These are phyloP conservation scores for Aspergillus steynii DNA, from an alignment of 495 filamentous ascomycete genomes.

Conservation along the genomic window DNA sequence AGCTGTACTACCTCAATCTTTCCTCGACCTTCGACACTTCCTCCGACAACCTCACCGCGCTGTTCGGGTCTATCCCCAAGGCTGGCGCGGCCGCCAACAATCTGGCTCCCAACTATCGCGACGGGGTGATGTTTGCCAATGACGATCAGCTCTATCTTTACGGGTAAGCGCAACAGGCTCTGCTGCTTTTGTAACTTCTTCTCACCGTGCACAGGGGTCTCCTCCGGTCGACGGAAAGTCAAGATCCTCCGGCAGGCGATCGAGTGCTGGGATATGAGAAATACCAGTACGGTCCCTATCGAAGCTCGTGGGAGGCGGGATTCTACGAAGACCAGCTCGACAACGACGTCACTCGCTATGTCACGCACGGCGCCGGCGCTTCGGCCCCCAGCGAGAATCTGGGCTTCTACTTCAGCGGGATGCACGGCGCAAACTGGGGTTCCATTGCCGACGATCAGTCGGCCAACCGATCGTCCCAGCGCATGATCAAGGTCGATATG, in stretches of 20 bases:
- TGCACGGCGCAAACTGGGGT: slow-evolving; percentile 48
- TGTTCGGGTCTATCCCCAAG: slow-evolving; percentile 50
- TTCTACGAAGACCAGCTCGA: slow-evolving; percentile 42
- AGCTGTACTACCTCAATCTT: slow-evolving; percentile 58
- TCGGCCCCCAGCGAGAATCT: slow-evolving; percentile 71
- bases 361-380: slow-evolving; percentile 63
- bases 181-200: neutral
- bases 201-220: slow-evolving; percentile 12
- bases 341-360: slow-evolving; percentile 55
- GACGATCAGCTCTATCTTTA: slow-evolving; percentile 56
- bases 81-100: slow-evolving; percentile 50
- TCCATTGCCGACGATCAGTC: slow-evolving; percentile 39
- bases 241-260: slow-evolving; percentile 32
- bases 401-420: slow-evolving; percentile 71
- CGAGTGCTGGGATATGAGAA: slow-evolving; percentile 49
- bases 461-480: slow-evolving; percentile 35
- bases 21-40: slow-evolving; percentile 56
- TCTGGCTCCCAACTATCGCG: slow-evolving; percentile 57
- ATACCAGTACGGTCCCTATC: slow-evolving; percentile 49
- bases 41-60: slow-evolving; percentile 48
- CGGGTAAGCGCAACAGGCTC: slow-evolving; percentile 21
- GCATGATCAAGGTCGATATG: slow-evolving; percentile 64
- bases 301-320: slow-evolving; percentile 37
- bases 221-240: slow-evolving; percentile 10
- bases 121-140: slow-evolving; percentile 68